Base-by-base conservation (phyloP, 225 moss, liverwort and hornwort species). In the Anthoceros angustus region DNA sequence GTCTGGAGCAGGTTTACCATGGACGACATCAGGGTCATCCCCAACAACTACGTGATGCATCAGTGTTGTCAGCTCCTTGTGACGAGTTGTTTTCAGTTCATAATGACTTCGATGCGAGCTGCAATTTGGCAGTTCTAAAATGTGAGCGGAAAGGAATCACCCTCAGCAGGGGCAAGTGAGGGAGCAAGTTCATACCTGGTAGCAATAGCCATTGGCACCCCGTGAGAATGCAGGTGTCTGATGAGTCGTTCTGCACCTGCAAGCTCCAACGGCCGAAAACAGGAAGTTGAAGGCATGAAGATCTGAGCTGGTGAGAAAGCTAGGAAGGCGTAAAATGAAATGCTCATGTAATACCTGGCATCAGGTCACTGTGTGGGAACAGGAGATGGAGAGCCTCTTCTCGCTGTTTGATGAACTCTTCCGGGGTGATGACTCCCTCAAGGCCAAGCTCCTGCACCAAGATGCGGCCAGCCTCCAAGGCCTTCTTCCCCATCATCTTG, bases 401-500 rank as follows among this genome's bases (percentile, higher is more conserved):
- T 20, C 92, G 83, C 73, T 84, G 80, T 38, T 73, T 68, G 24
- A 89, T 77, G 42, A 98, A 92, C 3, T 91, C 92, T 65, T 98
- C 87, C 9, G 98, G 80, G 9, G 81, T 88, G 46, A 92, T 70
- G 18, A 76, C 65, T 39, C 88, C 92, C 64, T 84, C 69, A 45
- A 98, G 80, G 23, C 78, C 80, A 16, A 76, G 71, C 63, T 98
- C 86, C 63, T 81, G 64, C 18, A 92, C 61, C 61, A 98, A 74
- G 25, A 98, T 84, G 63, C 76, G 79, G 49, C 92, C 88, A 11
- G 92, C 88, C 76, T 98, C 92, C 64, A 98, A 68, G 42, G 92
- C 87, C 75, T 83, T 91, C 84, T 87, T 91, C 55, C 98, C 98
- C 84, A 98, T 98, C 98, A 98, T 86, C 69, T 98, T 98, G 14